Conservation (phyloP, 2,329 filamentous ascomycete species). For the Arthrobotrys iridis region DNA sequence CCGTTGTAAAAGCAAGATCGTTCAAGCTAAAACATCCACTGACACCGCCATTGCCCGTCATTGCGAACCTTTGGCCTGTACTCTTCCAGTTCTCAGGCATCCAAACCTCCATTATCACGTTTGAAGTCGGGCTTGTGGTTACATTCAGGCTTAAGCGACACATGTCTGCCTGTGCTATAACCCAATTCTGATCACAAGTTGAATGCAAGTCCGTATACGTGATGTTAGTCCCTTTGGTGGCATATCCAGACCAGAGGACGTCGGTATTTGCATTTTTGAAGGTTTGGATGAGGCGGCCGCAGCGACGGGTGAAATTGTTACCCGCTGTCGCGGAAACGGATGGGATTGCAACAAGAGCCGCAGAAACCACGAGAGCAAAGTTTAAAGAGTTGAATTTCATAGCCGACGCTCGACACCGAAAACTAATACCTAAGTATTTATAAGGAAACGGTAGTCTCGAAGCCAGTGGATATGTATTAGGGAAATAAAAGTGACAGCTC, state of each 20-base stretch:
- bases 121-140: slow-evolving; percentile 37
- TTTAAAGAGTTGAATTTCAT: slow-evolving; percentile 20
- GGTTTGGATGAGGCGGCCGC: slow-evolving; percentile 26
- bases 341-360: slow-evolving; percentile 6
- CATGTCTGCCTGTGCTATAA: slow-evolving; percentile 19
- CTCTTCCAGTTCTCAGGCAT: slow-evolving; percentile 43
- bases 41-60: slow-evolving; percentile 35
- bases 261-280: slow-evolving; percentile 30
- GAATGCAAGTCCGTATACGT: slow-evolving; percentile 9
- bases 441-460: too few relatives aligned
- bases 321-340: slow-evolving; percentile 19
- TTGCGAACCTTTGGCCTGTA: slow-evolving; percentile 28
- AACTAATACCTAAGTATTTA: too few relatives aligned
- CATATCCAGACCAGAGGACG: slow-evolving; percentile 21
- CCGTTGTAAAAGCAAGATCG: slow-evolving; percentile 26
- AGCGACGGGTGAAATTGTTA: slow-evolving; percentile 43
- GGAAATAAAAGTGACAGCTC: background rate
- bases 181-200: background rate
- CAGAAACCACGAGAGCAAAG: background rate
- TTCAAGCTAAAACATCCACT: slow-evolving; percentile 18
- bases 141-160: slow-evolving; percentile 38
- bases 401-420: too few relatives aligned
- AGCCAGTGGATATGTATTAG: too few relatives aligned
- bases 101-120: slow-evolving; percentile 46
- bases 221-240: slow-evolving; percentile 32